Evolutionary conservation across 169 alveolate genomes (phyloP).

Genomic region (Eimeria sp.): DNA sequence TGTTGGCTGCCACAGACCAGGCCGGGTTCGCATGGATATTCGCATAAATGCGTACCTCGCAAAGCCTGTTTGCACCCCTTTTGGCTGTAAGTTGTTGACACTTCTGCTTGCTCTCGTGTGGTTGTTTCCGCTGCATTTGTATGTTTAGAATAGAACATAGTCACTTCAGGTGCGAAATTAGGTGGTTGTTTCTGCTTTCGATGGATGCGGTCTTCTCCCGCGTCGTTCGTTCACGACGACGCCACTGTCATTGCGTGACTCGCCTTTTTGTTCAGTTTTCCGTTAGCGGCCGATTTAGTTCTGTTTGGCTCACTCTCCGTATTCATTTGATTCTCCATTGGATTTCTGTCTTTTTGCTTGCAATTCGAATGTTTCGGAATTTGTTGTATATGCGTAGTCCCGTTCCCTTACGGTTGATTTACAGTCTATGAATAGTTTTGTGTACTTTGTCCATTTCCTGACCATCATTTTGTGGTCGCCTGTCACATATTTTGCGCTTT

Average conservation of each 20-base stretch:
- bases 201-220: not conserved
- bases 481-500: not conserved
- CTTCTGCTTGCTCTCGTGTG: not conserved
- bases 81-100: slow-evolving; percentile 80
- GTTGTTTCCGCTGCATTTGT: not conserved
- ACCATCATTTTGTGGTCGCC: not conserved
- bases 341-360: too few species aligned
- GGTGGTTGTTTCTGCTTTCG: not conserved
- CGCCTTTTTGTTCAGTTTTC: not conserved
- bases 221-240: too few species aligned
- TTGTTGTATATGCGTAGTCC: too few species aligned
- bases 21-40: slow-evolving; percentile 83
- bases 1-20: slow-evolving; percentile 27
- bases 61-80: slow-evolving; percentile 87
- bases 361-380: too few species aligned
- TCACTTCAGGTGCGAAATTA: not conserved
- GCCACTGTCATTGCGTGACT: not conserved
- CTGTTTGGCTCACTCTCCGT: not conserved
- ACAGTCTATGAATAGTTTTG: too few species aligned
- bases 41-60: slow-evolving; percentile 88
- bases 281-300: not conserved
- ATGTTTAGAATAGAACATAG: not conserved
- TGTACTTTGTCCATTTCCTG: not conserved
- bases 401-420: too few species aligned
- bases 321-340: too few species aligned